Evolutionary conservation across 768 basidiomycete species (phyloP), one percentile per base, ranked within the genome.

Genomic region (Collybia sp.): DNA sequence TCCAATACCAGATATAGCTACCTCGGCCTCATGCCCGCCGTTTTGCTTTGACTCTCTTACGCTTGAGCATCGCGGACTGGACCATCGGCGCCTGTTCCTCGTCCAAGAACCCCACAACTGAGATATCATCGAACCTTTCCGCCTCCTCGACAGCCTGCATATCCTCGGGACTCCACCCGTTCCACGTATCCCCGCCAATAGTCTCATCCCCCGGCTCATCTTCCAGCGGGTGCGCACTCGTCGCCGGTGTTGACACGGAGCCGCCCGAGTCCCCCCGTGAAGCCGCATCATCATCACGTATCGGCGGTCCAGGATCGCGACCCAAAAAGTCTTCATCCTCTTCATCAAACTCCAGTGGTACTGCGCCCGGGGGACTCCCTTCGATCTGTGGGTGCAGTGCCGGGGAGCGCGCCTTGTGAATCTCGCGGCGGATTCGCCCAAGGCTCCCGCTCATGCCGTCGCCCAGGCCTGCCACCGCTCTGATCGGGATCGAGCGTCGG

Each of bases 321-420:
- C 48, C 54, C 15, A 67, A 44, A 53, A 84, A 80, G 40, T 82
- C 81, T 45, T 85, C 82, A 45, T 85, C 85, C 47, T 81, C 79
- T 54, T 85, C 82, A 43, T 82, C 82, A 56, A 86, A 85, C 58
- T 73, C 73, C 17, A 82, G 62, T 18, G 77, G 73, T 12, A 77
- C 77, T 1, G 60, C 55, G 0, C 65, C 68, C 1, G 54, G 55
- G 19, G 58, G 52, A 37, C 44, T 52, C 37, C 51, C 53, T 38
- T 61, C 66, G 19, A 52, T 50, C 10, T 57, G 51, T 2, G 63
- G 58, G 18, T 52, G 53, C 18, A 69, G 54, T 46, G 58, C 59
- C 17, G 80, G 76, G 8, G 76, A 75, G 2, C 77, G 66, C 3
- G 75, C 77, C 44, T 70, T 72, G 17, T 70, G 59, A 43, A 86